A percentile compares a stretch with the other conserved stretches of the same genome.
These are phyloP conservation scores for Hypocrella siamensis DNA, from an alignment of 2,329 filamentous ascomycete genomes.

Conservation along the genomic window DNA sequence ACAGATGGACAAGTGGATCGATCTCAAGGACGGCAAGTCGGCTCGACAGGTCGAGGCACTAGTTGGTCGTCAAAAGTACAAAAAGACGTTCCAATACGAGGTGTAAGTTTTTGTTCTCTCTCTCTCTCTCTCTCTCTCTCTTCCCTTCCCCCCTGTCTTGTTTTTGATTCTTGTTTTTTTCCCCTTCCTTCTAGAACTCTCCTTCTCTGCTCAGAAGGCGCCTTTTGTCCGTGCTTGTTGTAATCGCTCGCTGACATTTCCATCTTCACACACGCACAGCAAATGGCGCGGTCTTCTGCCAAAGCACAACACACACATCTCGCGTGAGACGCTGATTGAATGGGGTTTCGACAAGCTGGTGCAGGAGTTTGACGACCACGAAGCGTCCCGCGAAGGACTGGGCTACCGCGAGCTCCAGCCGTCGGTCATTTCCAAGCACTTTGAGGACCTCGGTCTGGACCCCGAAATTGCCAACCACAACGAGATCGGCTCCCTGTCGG, in stretches of 20 bases:
- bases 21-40: constrained; percentile 70
- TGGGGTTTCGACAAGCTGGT: constrained; percentile 85
- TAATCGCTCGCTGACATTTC: too few species aligned
- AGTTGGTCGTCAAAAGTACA: constrained; percentile 94
- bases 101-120: constrained; percentile 40
- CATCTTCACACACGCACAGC: constrained; percentile 20
- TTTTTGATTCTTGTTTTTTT: too few species aligned
- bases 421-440: constrained; percentile 91
- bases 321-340: constrained; percentile 75
- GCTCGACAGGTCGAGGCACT: constrained; percentile 67
- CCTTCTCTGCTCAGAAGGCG: too few species aligned
- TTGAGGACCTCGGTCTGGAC: constrained; percentile 90
- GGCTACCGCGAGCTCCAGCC: constrained; percentile 90
- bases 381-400: constrained; percentile 94
- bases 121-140: not conserved
- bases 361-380: constrained; percentile 97
- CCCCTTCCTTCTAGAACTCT: too few species aligned
- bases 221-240: too few species aligned
- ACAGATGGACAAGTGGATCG: constrained; percentile 84
- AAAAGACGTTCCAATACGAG: constrained; percentile 98
- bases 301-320: constrained; percentile 86
- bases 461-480: constrained; percentile 99
- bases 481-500: constrained; percentile 87
- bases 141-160: not conserved
- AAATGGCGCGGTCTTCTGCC: constrained; percentile 85